Percentiles rank a stretch among this genome's conserved stretches.
These are phyloP conservation scores for Spergularia bocconei DNA, from an alignment of 148 eudicot genomes.

Conservation along the genomic window DNA sequence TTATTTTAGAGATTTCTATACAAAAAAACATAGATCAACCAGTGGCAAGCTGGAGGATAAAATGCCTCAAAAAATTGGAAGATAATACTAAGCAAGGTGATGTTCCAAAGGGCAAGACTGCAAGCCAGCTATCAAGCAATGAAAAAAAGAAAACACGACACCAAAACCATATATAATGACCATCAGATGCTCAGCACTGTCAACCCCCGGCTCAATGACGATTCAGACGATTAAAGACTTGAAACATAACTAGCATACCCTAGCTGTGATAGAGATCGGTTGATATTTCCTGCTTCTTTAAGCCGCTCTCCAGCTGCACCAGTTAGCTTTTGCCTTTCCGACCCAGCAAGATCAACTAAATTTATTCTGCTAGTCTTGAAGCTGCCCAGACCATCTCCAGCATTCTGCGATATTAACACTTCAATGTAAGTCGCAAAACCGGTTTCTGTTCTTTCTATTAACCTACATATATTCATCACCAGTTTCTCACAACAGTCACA, in stretches of 20 bases:
- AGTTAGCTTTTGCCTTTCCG: slow-evolving; percentile 93
- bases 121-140: not conserved
- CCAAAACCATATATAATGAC: not conserved
- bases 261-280: slow-evolving; percentile 93
- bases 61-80: not conserved
- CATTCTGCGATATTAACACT: slow-evolving; percentile 46
- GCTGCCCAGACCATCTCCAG: slow-evolving; percentile 74
- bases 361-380: slow-evolving; percentile 88
- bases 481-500: not conserved
- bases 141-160: not conserved
- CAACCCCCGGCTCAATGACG: not conserved
- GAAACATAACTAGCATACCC: slow-evolving; percentile 47
- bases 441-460: not conserved
- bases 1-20: not conserved
- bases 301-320: slow-evolving; percentile 99
- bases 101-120: not conserved
- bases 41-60: not conserved
- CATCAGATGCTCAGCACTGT: not conserved
- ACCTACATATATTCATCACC: not conserved
- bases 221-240: not conserved
- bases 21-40: not conserved
- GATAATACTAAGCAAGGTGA: not conserved
- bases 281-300: slow-evolving; percentile 97
- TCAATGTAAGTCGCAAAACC: slow-evolving; percentile 1
- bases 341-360: slow-evolving; percentile 98